Base-by-base conservation (phyloP, 1,284 basidiomycete genomes). In the Ceratobasidium sp. region DNA sequence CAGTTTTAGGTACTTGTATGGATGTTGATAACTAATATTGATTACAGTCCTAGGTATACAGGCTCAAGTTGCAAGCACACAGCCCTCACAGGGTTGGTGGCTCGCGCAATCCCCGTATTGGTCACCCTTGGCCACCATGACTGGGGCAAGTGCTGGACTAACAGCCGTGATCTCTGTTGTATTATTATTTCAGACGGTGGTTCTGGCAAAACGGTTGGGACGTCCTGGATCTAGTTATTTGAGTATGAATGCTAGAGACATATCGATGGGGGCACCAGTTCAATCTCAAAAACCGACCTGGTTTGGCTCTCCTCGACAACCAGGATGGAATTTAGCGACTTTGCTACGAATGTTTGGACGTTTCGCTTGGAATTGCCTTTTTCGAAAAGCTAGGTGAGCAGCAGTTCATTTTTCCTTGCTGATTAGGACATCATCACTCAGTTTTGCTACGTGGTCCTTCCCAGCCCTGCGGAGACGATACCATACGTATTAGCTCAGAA, bases 391-490 rank as follows among this genome's bases (percentile, higher is more conserved):
- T 22, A n/a, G 48, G 48, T 49, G 48, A 49, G 13, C 2, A 19
- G 9, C 5, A 4, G 3, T 19, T 4, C 3, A 43, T 19, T 43
- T 34, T 34, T 34, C 8, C 2, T 11, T 3, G n/a, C 8, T 2
- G 48, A 2, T 49, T 46, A 16, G 14, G n/a, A 19, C n/a, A n/a
- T 8, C 4, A 19, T 49, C 2, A n/a, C 16, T n/a, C 48, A 49
- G n/a, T n/a, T n/a, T n/a, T 16, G 43, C 19, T 46, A 19, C 8
- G 8, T 19, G 16, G 16, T 46, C 19, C 14, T 49, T 8, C 4
- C 3, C 19, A 64, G 62, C 46, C 41, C 62, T 11, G 62, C 49
- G 19, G 62, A 64, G 19, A 49, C 62, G 22, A 29, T 49, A 19
- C 24, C 9, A 1, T 49, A 64, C 49, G 62, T 27, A 7, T 34